Base-by-base conservation (phyloP, 192 early-diverging fungal species). In the Dissophora globulifera region DNA sequence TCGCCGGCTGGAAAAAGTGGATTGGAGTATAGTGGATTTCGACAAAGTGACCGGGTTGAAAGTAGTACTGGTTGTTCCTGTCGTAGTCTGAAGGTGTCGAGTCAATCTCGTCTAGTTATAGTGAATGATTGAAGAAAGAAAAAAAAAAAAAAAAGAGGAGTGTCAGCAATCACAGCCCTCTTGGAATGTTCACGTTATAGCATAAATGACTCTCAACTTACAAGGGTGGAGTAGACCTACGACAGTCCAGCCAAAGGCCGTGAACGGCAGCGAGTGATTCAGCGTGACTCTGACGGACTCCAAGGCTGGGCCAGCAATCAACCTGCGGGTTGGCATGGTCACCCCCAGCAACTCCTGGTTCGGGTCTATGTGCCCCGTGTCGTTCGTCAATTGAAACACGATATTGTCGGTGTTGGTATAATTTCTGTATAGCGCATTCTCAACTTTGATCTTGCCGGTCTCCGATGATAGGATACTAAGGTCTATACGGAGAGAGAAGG, bases 11-110 rank as follows among this genome's bases (percentile, higher is more conserved):
- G 27, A 47, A 15, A 46, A 56, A 53, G 3, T 55, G 4, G 2
- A 62, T 23, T 3, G 71, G 62, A 0, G 51, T 60, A 45, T 61
- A 75, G 1, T 49, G 55, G 40, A 75, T 66, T 23, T 75, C 62
- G 13, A 75, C 47, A 26, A 33, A 61, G 19, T 75, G 50, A 17
- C 71, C 71, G 1, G 71, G 71, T 17, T 20, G 33, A 29, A 65
- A 66, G 50, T 16, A 59, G 16, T 59, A 74, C 23, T 52, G 41
- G 29, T 64, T 74, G 13, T 41, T 43, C 2, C 12, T 1, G 26
- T 74, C 69, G 13, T 38, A 38, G 43, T 6, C n/a, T 48, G 9
- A n/a, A 15, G 9, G 17, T 48, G 9, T 30, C 6, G 8, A 25
- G 8, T 10, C 17, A 50, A 7, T 27, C 27, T 27, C 23, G 27